Base-by-base conservation (phyloP, 805 yeast genomes). In the Hanseniaspora guilliermondii region DNA sequence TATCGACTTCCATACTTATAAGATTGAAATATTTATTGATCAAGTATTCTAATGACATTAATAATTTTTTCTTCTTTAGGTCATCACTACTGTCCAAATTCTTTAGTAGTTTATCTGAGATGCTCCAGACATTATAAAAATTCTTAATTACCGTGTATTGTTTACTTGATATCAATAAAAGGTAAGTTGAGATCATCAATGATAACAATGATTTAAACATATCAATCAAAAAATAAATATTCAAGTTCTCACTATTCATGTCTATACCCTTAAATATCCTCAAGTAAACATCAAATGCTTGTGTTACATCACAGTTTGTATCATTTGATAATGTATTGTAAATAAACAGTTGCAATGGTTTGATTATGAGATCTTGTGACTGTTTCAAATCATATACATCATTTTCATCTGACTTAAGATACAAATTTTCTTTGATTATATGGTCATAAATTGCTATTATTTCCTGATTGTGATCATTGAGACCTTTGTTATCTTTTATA, bases 41-140 rank as follows among this genome's bases (percentile, higher is more conserved):
- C 5, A 49, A 17, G 25, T 49, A 49, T 37, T 49, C 53, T 24
- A 49, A 41, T n/a, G 53, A 49, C n/a, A 49, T 49, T 4, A 49
- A 11, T 5, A 49, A 16, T 22, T 49, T 49, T 24, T 49, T 49
- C 22, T 49, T 49, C 17, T 40, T 35, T n/a, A 25, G 4, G 4
- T 49, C 47, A 22, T 39, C 27, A n/a, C 35, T 12, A 41, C 12
- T 33, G 25, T 49, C 41, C n/a, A 49, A 24, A 7, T 30, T 40
- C 11, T 32, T 35, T 22, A 49, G n/a, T 24, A 49, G 14, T 14
- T n/a, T 27, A 32, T 49, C 53, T 6, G 42, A 17, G 25, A 22
- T 11, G 11, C 41, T 49, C 53, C 53, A 49, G 3, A 49, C 35
- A 9, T 49, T 22, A 17, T 49, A 49, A 33, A 40, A 49, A 4